Percentiles rank a stretch among this genome's conserved stretches.
These are phyloP conservation scores for Eimeria sp. DNA, from an alignment of 169 alveolate genomes.

Conservation along the genomic window DNA sequence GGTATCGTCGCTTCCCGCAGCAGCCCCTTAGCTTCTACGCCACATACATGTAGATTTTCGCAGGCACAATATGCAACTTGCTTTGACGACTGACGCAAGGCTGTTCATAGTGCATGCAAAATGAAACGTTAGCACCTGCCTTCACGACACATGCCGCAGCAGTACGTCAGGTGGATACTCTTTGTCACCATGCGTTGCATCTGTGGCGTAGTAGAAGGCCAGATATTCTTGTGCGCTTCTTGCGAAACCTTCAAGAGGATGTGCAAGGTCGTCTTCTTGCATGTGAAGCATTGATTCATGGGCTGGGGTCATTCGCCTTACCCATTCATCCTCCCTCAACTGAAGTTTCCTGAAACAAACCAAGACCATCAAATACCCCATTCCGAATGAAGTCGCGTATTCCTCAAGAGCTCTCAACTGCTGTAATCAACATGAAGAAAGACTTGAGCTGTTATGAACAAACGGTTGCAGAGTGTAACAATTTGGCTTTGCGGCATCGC, in stretches of 20 bases:
- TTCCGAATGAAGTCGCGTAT: background rate
- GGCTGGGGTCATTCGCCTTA: background rate
- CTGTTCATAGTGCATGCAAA: background rate
- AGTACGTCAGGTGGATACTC: background rate
- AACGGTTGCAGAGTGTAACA: background rate
- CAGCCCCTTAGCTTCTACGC: background rate
- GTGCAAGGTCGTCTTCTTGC: constrained; percentile 55
- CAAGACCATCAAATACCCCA: background rate
- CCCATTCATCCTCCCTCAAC: constrained; percentile 55
- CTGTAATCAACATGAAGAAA: background rate
- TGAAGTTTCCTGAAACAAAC: constrained; percentile 43
- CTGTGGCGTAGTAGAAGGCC: constrained; percentile 8
- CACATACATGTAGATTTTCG: background rate
- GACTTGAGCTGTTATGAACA: background rate
- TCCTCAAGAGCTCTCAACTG: background rate
- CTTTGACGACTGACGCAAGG: background rate
- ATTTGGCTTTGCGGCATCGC: background rate
- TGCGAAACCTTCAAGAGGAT: constrained; percentile 37
- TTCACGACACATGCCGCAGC: background rate
- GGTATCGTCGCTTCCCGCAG: background rate
- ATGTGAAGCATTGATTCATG: constrained; percentile 58
- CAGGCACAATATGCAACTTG: background rate
- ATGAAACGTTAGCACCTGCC: background rate
- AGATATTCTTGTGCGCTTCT: constrained; percentile 41
- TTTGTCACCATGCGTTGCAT: background rate